Conservation (phyloP, 73 alveolate species). For the Effrenium voratum region DNA sequence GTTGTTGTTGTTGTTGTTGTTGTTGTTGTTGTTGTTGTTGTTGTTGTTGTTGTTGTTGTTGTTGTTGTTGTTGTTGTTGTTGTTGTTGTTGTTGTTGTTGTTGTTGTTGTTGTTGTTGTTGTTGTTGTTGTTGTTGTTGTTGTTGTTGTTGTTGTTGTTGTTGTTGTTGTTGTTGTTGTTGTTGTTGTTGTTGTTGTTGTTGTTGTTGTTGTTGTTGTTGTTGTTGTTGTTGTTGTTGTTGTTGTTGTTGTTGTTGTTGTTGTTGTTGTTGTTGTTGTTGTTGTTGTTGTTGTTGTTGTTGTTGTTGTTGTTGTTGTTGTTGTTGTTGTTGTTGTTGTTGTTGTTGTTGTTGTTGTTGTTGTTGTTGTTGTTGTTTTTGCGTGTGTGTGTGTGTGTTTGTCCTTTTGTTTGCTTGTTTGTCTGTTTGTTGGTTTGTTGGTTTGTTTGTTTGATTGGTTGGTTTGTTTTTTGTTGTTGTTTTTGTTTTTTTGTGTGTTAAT, state of each 20-base stretch:
- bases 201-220: background rate
- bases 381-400: no score
- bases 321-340: background rate
- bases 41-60: background rate
- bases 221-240: background rate
- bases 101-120: background rate
- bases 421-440: no score
- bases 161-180: background rate
- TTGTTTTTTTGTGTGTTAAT: no score
- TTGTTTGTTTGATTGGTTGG: no score
- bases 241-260: background rate
- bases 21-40: background rate
- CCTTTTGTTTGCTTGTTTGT: no score
- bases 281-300: background rate
- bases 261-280: background rate
- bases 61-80: background rate
- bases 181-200: background rate
- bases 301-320: background rate
- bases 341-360: background rate
- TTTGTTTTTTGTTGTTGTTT: no score
- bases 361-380: background rate
- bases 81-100: background rate
- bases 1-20: background rate
- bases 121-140: background rate
- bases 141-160: background rate